Evolutionary conservation across 129 eudicot genomes (phyloP).

Genomic region (Tagetes patula): DNA sequence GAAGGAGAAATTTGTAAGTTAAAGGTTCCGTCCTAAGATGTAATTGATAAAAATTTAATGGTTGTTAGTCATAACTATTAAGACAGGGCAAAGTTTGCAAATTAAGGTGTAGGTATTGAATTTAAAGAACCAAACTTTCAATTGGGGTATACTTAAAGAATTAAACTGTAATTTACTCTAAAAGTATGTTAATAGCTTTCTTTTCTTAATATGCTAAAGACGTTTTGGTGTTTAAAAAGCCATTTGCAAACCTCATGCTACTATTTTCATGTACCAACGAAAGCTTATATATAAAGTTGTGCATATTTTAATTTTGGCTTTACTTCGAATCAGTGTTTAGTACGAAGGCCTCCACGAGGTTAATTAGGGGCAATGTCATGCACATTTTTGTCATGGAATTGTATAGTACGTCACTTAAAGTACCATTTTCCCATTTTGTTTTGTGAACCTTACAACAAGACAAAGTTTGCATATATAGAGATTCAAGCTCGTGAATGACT

Average conservation of each 20-base stretch:
- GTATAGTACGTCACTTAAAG: slow-evolving; percentile 11
- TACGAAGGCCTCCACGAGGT: background rate
- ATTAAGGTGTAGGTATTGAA: no score
- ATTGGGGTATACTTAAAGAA: no score
- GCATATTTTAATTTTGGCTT: background rate
- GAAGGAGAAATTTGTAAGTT: no score
- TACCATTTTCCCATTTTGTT: slow-evolving; percentile 7
- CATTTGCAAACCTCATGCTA: background rate
- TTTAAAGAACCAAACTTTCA: no score
- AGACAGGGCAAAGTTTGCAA: no score
- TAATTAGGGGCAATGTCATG: background rate
- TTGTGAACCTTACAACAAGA: slow-evolving; percentile 15
- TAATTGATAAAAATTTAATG: no score
- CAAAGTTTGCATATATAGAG: slow-evolving; percentile 16
- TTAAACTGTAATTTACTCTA: no score
- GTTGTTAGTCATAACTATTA: no score
- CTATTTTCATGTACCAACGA: slow-evolving; percentile 2
- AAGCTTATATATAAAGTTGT: slow-evolving; percentile 8
- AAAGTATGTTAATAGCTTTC: no score
- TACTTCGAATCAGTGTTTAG: slow-evolving; percentile 2
- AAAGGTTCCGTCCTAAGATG: no score
- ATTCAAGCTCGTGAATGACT: slow-evolving; percentile 17
- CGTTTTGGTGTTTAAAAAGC: background rate
- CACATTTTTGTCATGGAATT: slow-evolving; percentile 20
- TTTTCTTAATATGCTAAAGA: background rate